Evolutionary conservation across 1,139 yeast species (phyloP).

Genomic region (Yamadazyma friedrichii): DNA sequence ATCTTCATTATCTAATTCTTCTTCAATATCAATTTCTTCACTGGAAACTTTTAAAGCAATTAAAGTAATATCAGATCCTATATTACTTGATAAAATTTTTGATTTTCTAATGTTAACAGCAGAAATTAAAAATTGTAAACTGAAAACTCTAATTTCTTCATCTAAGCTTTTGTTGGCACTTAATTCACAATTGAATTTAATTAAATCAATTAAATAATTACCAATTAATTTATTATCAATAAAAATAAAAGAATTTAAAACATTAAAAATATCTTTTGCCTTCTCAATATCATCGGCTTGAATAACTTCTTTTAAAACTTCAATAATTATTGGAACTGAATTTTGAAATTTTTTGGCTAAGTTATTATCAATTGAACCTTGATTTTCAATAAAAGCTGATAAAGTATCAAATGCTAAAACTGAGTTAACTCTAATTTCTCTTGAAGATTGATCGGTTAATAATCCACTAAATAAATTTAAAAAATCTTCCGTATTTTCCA

Average conservation of each 20-base stretch:
- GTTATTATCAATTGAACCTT: constrained; percentile 42
- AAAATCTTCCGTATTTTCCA: constrained; percentile 63
- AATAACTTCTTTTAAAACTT: constrained; percentile 76
- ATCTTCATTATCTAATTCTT: constrained; percentile 72
- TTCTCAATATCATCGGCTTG: constrained; percentile 67
- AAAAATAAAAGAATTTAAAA: constrained; percentile 75
- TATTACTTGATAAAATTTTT: constrained; percentile 58
- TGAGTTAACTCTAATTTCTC: constrained; percentile 79
- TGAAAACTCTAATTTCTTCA: constrained; percentile 79
- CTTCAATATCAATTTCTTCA: constrained; percentile 73
- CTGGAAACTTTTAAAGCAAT: constrained; percentile 77
- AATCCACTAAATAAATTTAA: constrained; percentile 67
- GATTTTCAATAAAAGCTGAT: constrained; percentile 64
- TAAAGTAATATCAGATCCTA: constrained; percentile 78
- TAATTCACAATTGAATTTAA: constrained; percentile 74
- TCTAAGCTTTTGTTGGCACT: constrained; percentile 67
- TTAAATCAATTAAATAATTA: constrained; percentile 65
- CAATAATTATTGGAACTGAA: constrained; percentile 77
- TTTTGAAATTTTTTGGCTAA: constrained; percentile 61
- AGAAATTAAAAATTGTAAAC: constrained; percentile 81
- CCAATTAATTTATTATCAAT: constrained; percentile 80
- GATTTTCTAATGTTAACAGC: constrained; percentile 73
- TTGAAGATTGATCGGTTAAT: constrained; percentile 62
- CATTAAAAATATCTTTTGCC: constrained; percentile 78
- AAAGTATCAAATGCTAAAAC: constrained; percentile 80